Base-by-base conservation (phyloP, 371 early-diverging fungal genomes). In the Syncephalastrum contaminatum region DNA sequence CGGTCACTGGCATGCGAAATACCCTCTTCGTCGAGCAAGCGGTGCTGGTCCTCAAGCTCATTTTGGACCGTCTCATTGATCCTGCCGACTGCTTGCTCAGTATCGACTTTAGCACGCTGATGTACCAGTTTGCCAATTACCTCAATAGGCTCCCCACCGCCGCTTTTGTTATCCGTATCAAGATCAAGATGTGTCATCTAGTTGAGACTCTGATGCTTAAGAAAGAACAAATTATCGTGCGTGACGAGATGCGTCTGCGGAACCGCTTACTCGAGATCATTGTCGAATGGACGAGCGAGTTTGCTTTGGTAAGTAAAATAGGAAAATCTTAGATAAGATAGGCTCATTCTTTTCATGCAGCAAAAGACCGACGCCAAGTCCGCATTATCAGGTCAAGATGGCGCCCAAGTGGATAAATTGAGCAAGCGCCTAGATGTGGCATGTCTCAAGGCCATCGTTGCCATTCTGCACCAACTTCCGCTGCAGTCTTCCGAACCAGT, bases 11-110 rank as follows among this genome's bases (percentile, higher is more conserved):
- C n/a, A 87, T 89, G 19, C 80, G 85, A 36, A 87, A 87, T 62
- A 91, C 92, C 13, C 70, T 94, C 56, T 92, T 93, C 75, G 87
- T 94, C 21, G 94, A 93, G 56, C 91, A 92, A 65, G 84, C 89
- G 18, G 88, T 93, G 18, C 81, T 86, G 13, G 89, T 95, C 3
- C 79, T 96, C 55, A 89, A 89, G 61, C 62, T 89, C 21, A 89
- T 92, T 12, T 67, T 92, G 15, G 95, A 95, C 22, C 88, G 95
- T 18, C 74, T 89, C 55, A 77, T 80, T 16, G 83, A 84, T 25
- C 84, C 84, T 4, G 65, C 78, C 25, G 88, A 85, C 63, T 85
- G 77, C 64, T 68, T 86, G 43, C 75, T 88, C 56, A 82, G 80
- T n/a, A 83, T 95, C n/a, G 93, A 95, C 64, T 87, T 94, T 67